Base-by-base conservation (phyloP, 148 eudicot genomes). In the Vaccinium macrocarpon region DNA sequence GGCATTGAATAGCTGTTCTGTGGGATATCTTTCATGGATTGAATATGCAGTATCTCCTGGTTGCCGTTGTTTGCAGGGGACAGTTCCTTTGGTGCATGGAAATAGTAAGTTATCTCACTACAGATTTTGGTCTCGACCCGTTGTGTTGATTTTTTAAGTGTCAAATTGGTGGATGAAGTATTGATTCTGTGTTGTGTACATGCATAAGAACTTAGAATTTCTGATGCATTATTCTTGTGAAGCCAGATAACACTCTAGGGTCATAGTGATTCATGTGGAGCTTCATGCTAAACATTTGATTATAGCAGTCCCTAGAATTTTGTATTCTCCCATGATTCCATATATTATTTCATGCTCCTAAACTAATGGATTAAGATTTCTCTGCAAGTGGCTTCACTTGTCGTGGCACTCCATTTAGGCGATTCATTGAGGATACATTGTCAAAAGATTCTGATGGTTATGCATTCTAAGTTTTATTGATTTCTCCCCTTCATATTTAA, bases 61-160 rank as follows among this genome's bases (percentile, higher is more conserved):
- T n/a, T 50, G 86, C 86, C 46, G 5, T 78, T 79, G 68, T 32
- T 27, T 79, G 74, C 82, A 12, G 86, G 78, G 79, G 62, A 66
- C 46, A 75, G 82, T 76, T 71, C 68, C 76, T 23, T 29, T 8
- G 61, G 72, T 50, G 57, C 77, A 64, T 66, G 42, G 80, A 78
- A 25, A 64, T 11, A 48, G 82, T 79, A 52, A 78, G 77, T 84
- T 79, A 23, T 42, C n/a, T 9, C 59, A 12, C n/a, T 52, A 35
- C 25, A 72, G 19, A 82, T 50, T 50, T 82, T 70, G 66, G 38
- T 70, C 27, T 68, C 10, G 25, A 66, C 61, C 21, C 14, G 50
- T 78, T 78, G 18, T 55, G 18, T 75, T 38, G 0, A 49, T 46
- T 75, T 48, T 18, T n/a, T 14, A 15, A 77, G 38, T 23, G 35